Percentiles rank a stretch among this genome's conserved stretches.
These are phyloP conservation scores for Phaffia rhodozyma DNA, from an alignment of 1,284 basidiomycete genomes.

Conservation along the genomic window DNA sequence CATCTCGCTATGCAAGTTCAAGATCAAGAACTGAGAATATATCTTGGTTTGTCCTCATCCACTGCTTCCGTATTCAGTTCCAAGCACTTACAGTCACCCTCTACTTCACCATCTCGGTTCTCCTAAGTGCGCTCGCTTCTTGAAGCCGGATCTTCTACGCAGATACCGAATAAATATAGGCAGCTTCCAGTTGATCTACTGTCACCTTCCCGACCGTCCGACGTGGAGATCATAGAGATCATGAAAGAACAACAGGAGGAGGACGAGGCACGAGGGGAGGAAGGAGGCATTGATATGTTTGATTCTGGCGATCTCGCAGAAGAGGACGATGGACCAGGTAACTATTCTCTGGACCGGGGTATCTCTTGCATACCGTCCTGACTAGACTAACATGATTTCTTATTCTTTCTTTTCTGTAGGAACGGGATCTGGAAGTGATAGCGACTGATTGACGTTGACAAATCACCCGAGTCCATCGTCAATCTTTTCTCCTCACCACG, in stretches of 20 bases:
- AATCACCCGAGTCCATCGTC: no score
- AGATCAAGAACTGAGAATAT: constrained; percentile 10
- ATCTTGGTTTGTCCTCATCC: constrained; percentile 3
- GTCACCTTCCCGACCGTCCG: neutral
- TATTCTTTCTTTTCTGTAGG: no score
- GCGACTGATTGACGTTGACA: no score
- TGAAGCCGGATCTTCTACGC: constrained; percentile 7
- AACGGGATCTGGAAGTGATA: no score
- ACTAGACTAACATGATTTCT: no score
- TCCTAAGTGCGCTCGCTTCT: constrained; percentile 6
- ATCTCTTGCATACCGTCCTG: neutral
- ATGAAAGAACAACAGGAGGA: neutral
- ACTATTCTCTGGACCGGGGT: neutral
- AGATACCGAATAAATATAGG: constrained; percentile 10
- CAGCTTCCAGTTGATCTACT: constrained; percentile 13
- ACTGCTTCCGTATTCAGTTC: no score
- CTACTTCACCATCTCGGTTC: neutral
- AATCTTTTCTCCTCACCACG: no score
- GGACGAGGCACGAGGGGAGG: neutral
- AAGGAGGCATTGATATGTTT: neutral
- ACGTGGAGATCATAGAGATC: constrained; percentile 5
- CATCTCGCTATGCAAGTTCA: constrained; percentile 14
- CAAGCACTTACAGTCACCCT: neutral
- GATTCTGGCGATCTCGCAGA: neutral
- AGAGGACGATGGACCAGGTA: neutral